A percentile compares a stretch with the other conserved stretches of the same genome.
Evolutionary conservation across 106 monocot genomes (phyloP).

Genomic region (Dendrobium nobile): DNA sequence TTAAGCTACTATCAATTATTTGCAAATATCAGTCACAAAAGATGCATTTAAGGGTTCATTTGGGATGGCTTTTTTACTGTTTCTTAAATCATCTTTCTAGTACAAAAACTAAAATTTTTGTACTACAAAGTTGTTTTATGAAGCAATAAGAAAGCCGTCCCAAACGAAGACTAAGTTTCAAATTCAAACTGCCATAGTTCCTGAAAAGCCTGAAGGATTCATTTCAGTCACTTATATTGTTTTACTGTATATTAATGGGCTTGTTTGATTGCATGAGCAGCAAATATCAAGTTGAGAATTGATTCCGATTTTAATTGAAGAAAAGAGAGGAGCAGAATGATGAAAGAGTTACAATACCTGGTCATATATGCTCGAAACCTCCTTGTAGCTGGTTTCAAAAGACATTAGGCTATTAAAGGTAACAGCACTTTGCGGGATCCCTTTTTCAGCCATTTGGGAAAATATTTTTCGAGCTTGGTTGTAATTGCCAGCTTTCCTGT

Average conservation of each 20-base stretch:
- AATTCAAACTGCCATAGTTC: background rate
- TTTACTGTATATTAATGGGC: background rate
- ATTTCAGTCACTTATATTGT: background rate
- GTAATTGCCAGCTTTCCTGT: constrained; percentile 87
- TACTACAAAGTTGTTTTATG: too few species aligned
- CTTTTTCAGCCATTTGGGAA: constrained; percentile 69
- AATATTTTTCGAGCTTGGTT: constrained; percentile 78
- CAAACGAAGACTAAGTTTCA: background rate
- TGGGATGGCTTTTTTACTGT: too few species aligned
- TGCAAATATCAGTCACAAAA: background rate
- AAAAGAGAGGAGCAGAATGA: background rate
- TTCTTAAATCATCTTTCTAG: too few species aligned
- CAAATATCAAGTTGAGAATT: background rate
- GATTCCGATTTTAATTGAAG: background rate
- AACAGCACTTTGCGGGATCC: constrained; percentile 69
- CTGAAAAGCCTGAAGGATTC: background rate
- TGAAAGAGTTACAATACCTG: constrained; percentile 39
- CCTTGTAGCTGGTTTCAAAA: constrained; percentile 88
- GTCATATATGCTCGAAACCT: constrained; percentile 92
- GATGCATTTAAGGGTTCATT: background rate
- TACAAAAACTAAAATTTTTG: too few species aligned
- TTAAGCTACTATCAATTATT: background rate
- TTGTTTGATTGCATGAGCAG: background rate
- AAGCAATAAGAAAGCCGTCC: too few species aligned
- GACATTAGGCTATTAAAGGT: constrained; percentile 98